Conservation (phyloP, 805 yeast genomes). For the Nakazawaea ernobii region DNA sequence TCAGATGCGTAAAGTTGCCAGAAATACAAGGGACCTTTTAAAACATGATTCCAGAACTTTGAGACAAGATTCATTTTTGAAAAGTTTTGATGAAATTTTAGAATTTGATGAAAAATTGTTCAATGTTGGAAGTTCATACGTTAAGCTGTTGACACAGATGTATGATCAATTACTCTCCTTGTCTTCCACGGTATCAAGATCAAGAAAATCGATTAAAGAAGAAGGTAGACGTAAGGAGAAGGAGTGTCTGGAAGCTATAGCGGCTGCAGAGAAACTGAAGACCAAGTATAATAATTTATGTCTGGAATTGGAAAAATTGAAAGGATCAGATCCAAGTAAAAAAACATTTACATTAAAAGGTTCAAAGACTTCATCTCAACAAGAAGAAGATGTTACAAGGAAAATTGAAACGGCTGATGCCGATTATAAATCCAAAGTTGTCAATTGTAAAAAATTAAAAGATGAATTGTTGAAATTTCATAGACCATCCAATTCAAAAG, state of each 20-base stretch:
- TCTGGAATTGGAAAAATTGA: slow-evolving; percentile 78
- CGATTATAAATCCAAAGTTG: slow-evolving; percentile 77
- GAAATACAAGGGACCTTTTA: slow-evolving; percentile 44
- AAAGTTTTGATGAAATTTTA: slow-evolving; percentile 61
- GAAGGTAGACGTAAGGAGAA: slow-evolving; percentile 77
- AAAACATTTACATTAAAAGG: slow-evolving; percentile 79
- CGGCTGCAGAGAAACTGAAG: slow-evolving; percentile 84
- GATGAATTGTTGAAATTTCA: slow-evolving; percentile 65
- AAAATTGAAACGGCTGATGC: slow-evolving; percentile 82
- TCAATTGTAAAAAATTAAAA: slow-evolving; percentile 65
- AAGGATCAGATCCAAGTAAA: slow-evolving; percentile 71
- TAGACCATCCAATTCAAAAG: slow-evolving; percentile 72
- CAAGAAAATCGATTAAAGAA: slow-evolving; percentile 76
- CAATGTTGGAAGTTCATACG: slow-evolving; percentile 69
- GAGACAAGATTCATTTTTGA: slow-evolving; percentile 61
- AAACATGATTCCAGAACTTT: slow-evolving; percentile 36
- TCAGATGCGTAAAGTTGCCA: slow-evolving; percentile 67
- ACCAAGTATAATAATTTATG: slow-evolving; percentile 71
- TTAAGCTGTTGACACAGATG: slow-evolving; percentile 77
- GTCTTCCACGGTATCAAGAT: slow-evolving; percentile 59
- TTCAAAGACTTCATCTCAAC: slow-evolving; percentile 74
- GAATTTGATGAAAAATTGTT: slow-evolving; percentile 70
- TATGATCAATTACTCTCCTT: slow-evolving; percentile 76
- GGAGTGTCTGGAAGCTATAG: slow-evolving; percentile 77
- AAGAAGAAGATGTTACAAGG: slow-evolving; percentile 79